Base-by-base conservation (phyloP, 495 filamentous ascomycete species). In the Tuber brumale region DNA sequence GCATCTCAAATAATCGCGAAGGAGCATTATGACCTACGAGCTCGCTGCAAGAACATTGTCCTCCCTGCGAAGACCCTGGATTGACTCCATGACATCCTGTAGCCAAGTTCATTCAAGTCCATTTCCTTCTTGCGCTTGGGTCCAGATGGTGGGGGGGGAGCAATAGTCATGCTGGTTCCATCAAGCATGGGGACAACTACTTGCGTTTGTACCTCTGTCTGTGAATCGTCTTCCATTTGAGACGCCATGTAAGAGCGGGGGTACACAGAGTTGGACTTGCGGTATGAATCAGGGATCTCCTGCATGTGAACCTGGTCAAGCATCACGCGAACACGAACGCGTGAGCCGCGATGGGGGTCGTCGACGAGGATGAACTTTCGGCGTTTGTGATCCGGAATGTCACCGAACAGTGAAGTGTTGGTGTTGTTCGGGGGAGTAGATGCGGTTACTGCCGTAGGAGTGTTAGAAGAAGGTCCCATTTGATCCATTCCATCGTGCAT, bases 321-420 rank as follows among this genome's bases (percentile, higher is more conserved):
- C 78, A 91, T 93, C 45, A 97, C 93, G 75, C 93, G 90, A 51
- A 97, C 94, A 9, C 95, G 90, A 14, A 97, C 89, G 70, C 94
- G 91, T 44, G 88, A 88, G 61, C 90, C 89, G 70, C 93, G 91
- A 72, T 92, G 91, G 23, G 87, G 88, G 83, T 98, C 95, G 76
- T 97, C 93, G 37, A 99, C 94, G 5, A 97, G 89, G 79, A 99
- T 97, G 83, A 98, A 98, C 83, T 97, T 99, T 79, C 94, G 91
- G 73, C 91, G 92, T 84, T 96, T 97, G 72, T 90, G 89, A 73
- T 93, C 92, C 2, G 95, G 95, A 39, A 97, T 87, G 72, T 93
- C 90, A 71, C 93, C 91, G 83, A 97, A 97, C 23, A 99, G 87
- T 16, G 90, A 87, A 31, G 89, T 90, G 69, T 85, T 83, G 44